Base-by-base conservation (phyloP, 2,329 filamentous ascomycete species). In the Botrytis porri region DNA sequence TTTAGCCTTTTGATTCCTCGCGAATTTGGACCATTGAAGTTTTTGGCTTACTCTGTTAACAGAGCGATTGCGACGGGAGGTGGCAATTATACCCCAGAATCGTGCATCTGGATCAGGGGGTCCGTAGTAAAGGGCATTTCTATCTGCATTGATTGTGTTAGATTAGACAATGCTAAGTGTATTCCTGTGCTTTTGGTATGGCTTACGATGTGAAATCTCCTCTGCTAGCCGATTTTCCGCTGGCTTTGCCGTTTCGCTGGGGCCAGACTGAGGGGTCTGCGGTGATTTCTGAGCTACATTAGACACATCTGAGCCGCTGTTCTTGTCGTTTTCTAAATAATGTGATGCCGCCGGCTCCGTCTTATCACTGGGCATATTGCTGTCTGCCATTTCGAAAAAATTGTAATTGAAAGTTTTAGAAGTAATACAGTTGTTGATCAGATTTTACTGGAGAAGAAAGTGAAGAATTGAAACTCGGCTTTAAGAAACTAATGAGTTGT, bases 171-270 rank as follows among this genome's bases (percentile, higher is more conserved):
- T 2, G 18, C 8, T 4, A 12, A 37, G 1, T 14, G 10, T n/a
- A n/a, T 16, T 7, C 2, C 7, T 1, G 12, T n/a, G 20, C 1
- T 10, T 8, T 7, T 14, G 25, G n/a, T 5, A 10, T 22, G 4
- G 16, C 48, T n/a, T 22, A 39, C 4, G 5, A 7, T n/a, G 6
- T 7, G 25, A 20, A 0, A 12, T 4, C 22, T 25, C n/a, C 5
- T 67, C 35, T 29, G 22, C 0, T 16, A 9, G 20, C 35, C 4
- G 51, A 37, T 29, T 25, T 22, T 54, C 29, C 18, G 25, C 35
- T 18, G 18, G 3, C 37, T 54, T 29, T 10, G 4, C n/a, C n/a
- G 18, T 39, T 8, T 12, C 12, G 9, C 8, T 0, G 3, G 25
- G n/a, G 25, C 1, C n/a, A 18, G 14, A 25, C 10, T 29, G 45